phyloP scores from a whole-genome alignment of 1,284 basidiomycete species.

The Apiotrichum brassicae region DNA sequence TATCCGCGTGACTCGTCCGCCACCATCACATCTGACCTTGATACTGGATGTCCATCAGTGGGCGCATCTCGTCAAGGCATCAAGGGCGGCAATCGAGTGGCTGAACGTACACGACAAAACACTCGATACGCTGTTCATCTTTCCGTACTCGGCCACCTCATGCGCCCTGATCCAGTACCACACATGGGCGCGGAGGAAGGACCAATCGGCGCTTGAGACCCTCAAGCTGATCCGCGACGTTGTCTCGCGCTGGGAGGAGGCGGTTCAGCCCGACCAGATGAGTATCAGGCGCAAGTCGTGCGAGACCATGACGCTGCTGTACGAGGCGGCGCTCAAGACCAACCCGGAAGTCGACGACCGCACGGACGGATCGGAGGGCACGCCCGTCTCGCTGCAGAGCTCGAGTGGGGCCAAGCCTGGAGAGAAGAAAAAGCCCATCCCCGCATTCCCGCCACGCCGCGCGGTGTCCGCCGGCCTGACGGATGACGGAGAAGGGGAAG shows the following conservation, averaged over 20 bases:
- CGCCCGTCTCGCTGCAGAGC: slow-evolving; percentile 54
- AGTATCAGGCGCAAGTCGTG: slow-evolving; percentile 70
- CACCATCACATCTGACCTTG: slow-evolving; percentile 77
- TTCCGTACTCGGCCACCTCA: slow-evolving; percentile 80
- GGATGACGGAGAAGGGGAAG: slow-evolving; percentile 5
- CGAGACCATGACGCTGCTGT: slow-evolving; percentile 83
- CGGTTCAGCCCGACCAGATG: slow-evolving; percentile 65
- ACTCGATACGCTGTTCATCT: slow-evolving; percentile 80
- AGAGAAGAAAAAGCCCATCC: background rate
- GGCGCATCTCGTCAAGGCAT: slow-evolving; percentile 64
- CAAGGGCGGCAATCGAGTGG: slow-evolving; percentile 81
- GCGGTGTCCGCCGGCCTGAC: background rate
- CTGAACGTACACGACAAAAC: slow-evolving; percentile 68
- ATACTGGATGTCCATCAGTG: slow-evolving; percentile 71
- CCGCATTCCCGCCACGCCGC: slow-evolving; percentile 11
- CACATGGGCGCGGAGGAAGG: slow-evolving; percentile 70
- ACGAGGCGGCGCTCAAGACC: slow-evolving; percentile 78
- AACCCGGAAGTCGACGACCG: slow-evolving; percentile 31
- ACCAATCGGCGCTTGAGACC: slow-evolving; percentile 64
- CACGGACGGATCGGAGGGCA: slow-evolving; percentile 36
- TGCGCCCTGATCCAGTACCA: slow-evolving; percentile 68
- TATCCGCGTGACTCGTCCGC: slow-evolving; percentile 85
- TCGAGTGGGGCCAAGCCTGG: slow-evolving; percentile 30
- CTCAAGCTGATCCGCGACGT: slow-evolving; percentile 74
- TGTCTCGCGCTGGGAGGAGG: slow-evolving; percentile 72